A percentile compares a stretch with the other conserved stretches of the same genome.
phyloP scores from a whole-genome alignment of 208 protist genomes.

The Crithidia mellificae region DNA sequence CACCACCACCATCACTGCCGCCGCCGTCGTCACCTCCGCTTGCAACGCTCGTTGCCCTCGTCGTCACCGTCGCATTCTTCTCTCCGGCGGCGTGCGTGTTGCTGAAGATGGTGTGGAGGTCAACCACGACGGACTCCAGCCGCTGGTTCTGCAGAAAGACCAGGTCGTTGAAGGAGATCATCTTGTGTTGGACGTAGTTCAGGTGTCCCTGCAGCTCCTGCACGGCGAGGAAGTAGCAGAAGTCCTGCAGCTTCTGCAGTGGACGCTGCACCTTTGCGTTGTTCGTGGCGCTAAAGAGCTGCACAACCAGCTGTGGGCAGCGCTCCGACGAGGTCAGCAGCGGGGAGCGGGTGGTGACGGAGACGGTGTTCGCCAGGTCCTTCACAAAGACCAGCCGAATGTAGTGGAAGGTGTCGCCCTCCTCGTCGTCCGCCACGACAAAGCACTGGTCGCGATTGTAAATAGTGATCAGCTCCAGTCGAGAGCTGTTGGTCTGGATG shows the following conservation, averaged over 20 bases:
- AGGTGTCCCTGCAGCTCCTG: conserved; percentile 88
- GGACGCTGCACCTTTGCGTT: conserved; percentile 63
- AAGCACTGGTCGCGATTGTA: conserved; percentile 90
- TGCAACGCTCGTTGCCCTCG: too few relatives aligned
- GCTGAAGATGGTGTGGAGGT: conserved; percentile 30
- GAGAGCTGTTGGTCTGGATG: conserved; percentile 70
- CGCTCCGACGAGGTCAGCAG: conserved; percentile 52
- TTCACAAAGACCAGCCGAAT: conserved; percentile 86
- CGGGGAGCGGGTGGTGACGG: conserved; percentile 48
- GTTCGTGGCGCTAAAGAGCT: conserved; percentile 78
- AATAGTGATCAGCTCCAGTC: conserved; percentile 81
- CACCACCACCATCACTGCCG: not conserved
- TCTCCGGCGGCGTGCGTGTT: not conserved
- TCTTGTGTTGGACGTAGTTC: conserved; percentile 86
- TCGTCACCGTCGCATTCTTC: too few relatives aligned
- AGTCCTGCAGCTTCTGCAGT: conserved; percentile 81
- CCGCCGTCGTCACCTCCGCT: conserved; percentile 7
- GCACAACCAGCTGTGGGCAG: conserved; percentile 77
- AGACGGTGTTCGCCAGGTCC: conserved; percentile 55
- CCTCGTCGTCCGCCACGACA: conserved; percentile 79
- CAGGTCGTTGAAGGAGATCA: conserved; percentile 83
- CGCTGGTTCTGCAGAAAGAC: conserved; percentile 82
- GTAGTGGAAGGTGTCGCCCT: conserved; percentile 86
- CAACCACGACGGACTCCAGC: conserved; percentile 53
- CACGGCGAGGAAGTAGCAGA: conserved; percentile 84